Evolutionary conservation across 164 flowering plant species (phyloP).

Genomic region (Sedum album): DNA sequence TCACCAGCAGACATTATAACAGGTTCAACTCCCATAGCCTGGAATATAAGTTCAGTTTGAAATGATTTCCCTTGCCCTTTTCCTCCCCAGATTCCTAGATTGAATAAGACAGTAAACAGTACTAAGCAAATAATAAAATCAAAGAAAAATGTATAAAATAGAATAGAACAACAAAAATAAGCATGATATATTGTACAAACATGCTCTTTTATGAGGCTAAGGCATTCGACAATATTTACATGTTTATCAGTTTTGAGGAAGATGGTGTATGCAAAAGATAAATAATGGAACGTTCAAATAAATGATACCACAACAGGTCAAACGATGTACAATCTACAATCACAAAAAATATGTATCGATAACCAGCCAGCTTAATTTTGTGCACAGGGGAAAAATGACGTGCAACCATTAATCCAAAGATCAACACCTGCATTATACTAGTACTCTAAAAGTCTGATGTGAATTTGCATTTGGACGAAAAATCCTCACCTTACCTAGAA

Average conservation of each 20-base stretch:
- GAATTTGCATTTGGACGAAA: neutral
- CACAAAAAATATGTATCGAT: too few species aligned
- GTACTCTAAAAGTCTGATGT: too few species aligned
- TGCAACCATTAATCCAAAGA: too few species aligned
- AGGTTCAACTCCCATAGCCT: slow-evolving; percentile 83
- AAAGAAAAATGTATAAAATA: neutral
- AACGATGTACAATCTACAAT: too few species aligned
- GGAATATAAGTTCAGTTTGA: slow-evolving; percentile 91
- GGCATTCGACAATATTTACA: neutral
- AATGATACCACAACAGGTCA: too few species aligned
- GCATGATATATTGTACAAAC: neutral
- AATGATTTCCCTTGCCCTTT: slow-evolving; percentile 97
- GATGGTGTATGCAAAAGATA: too few species aligned
- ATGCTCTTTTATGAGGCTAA: neutral
- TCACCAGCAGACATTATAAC: slow-evolving; percentile 97
- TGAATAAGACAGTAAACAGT: slow-evolving; percentile 1
- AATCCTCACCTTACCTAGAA: slow-evolving; percentile 46
- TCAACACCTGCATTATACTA: too few species aligned
- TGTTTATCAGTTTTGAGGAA: too few species aligned
- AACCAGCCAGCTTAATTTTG: too few species aligned
- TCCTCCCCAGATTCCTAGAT: slow-evolving; percentile 93
- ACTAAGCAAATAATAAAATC: neutral
- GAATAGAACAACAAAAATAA: neutral
- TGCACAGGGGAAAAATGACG: too few species aligned
- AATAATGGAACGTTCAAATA: too few species aligned